These are phyloP conservation scores for Termitomyces sp. DNA, from an alignment of 768 basidiomycete genomes.

Conservation along the genomic window DNA sequence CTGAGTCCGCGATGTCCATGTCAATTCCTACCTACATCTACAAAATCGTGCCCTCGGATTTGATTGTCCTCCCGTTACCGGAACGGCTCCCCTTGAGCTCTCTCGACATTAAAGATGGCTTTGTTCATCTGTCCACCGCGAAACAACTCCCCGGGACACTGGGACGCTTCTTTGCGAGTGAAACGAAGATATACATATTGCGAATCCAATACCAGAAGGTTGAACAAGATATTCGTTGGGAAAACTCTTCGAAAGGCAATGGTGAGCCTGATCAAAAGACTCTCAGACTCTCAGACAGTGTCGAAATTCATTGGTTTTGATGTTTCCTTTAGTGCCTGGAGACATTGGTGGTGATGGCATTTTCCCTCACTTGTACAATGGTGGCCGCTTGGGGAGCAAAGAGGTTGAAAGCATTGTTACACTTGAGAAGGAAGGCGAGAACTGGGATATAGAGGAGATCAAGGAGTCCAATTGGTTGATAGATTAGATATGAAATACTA, in stretches of 20 bases:
- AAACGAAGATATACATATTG: constrained; percentile 37
- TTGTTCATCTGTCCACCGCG: constrained; percentile 56
- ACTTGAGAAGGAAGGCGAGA: constrained; percentile 20
- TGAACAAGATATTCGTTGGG: constrained; percentile 44
- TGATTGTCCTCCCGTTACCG: constrained; percentile 34
- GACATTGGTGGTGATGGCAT: constrained; percentile 39
- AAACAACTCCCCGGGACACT: constrained; percentile 47
- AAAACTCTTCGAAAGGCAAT: constrained; percentile 33
- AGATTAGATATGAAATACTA: constrained; percentile 19
- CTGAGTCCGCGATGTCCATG: constrained; percentile 2
- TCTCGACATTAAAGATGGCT: constrained; percentile 43
- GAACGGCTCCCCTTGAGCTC: constrained; percentile 44
- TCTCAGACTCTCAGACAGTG: neutral
- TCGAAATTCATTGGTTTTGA: neutral
- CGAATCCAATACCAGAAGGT: constrained; percentile 39
- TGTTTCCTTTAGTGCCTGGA: constrained; percentile 32
- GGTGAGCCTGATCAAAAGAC: constrained; percentile 12
- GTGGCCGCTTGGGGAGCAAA: constrained; percentile 34
- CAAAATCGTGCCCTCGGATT: constrained; percentile 49
- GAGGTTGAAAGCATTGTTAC: constrained; percentile 41
- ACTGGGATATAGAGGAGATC: constrained; percentile 28
- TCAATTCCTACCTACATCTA: constrained; percentile 52
- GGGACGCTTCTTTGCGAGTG: constrained; percentile 39
- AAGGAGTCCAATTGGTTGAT: constrained; percentile 26
- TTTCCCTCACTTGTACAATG: constrained; percentile 56